A percentile compares a stretch with the other conserved stretches of the same genome.
These are phyloP conservation scores for Cydonia oblonga DNA, from an alignment of 331 rosid species.

Conservation along the genomic window DNA sequence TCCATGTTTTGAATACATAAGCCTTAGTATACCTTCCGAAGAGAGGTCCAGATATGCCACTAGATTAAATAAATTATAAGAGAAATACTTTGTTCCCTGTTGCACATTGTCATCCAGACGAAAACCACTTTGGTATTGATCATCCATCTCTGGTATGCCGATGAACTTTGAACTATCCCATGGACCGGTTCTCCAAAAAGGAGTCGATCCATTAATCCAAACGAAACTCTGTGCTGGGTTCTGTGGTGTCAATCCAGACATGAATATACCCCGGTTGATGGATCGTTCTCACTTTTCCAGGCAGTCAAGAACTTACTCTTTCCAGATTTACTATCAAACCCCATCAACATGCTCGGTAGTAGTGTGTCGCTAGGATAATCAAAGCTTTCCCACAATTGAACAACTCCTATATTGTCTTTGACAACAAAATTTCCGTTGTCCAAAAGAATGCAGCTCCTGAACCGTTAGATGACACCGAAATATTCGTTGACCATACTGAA, in stretches of 20 bases:
- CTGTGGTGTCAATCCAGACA: neutral
- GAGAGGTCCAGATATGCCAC: neutral
- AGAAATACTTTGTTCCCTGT: neutral
- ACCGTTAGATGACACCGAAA: neutral
- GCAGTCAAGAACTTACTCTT: neutral
- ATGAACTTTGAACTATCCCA: constrained; percentile 8
- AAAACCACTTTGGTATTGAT: neutral
- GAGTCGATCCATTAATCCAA: constrained; percentile 6
- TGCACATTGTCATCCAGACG: neutral
- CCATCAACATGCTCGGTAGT: neutral
- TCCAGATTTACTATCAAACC: neutral
- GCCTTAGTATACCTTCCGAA: neutral
- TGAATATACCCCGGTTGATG: neutral
- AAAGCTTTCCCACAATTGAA: constrained; percentile 1
- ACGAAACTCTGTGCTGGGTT: neutral
- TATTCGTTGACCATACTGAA: neutral
- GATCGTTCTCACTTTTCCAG: constrained; percentile 11
- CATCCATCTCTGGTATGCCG: neutral
- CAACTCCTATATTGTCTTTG: neutral
- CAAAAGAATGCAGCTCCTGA: constrained; percentile 1
- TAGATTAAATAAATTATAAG: neutral
- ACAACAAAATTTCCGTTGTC: constrained; percentile 7
- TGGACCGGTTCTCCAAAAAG: constrained; percentile 12
- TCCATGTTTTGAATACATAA: neutral
- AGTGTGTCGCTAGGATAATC: neutral